A percentile compares a stretch with the other conserved stretches of the same genome.
Evolutionary conservation across 805 yeast species (phyloP).

Genomic region (Myxozyma nipponensis): DNA sequence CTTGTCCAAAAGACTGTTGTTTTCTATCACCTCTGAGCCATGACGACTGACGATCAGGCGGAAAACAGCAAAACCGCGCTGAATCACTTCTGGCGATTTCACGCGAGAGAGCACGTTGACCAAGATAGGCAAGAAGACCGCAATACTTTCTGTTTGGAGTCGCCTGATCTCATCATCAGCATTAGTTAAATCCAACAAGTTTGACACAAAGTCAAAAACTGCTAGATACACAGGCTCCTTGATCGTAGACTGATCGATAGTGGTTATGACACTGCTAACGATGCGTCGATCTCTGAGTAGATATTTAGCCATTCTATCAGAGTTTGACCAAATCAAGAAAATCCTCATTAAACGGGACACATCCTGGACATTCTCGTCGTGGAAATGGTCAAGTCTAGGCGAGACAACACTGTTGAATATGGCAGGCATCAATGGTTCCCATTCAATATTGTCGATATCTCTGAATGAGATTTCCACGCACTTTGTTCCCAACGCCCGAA

Average conservation of each 20-base stretch:
- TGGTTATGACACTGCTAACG: constrained; percentile 54
- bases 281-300: constrained; percentile 51
- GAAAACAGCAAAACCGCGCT: constrained; percentile 10
- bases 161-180: not conserved
- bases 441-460: constrained; percentile 49
- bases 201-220: constrained; percentile 46
- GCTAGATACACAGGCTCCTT: constrained; percentile 66
- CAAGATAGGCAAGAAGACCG: constrained; percentile 17
- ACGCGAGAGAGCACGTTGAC: constrained; percentile 9
- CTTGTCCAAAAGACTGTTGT: constrained; percentile 15
- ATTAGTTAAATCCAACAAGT: constrained; percentile 14
- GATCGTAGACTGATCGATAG: constrained; percentile 51
- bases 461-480: constrained; percentile 56
- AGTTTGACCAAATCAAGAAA: constrained; percentile 56
- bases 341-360: constrained; percentile 72
- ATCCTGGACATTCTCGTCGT: constrained; percentile 74
- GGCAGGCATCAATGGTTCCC: constrained; percentile 49
- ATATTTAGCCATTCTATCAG: constrained; percentile 47
- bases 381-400: constrained; percentile 67
- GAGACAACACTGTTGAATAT: constrained; percentile 54
- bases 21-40: constrained; percentile 1
- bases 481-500: constrained; percentile 66
- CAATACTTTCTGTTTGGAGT: not conserved
- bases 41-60: constrained; percentile 9
- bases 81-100: constrained; percentile 6